phyloP scores from a whole-genome alignment of 2,329 filamentous ascomycete genomes.

The Neurospora sp. region DNA sequence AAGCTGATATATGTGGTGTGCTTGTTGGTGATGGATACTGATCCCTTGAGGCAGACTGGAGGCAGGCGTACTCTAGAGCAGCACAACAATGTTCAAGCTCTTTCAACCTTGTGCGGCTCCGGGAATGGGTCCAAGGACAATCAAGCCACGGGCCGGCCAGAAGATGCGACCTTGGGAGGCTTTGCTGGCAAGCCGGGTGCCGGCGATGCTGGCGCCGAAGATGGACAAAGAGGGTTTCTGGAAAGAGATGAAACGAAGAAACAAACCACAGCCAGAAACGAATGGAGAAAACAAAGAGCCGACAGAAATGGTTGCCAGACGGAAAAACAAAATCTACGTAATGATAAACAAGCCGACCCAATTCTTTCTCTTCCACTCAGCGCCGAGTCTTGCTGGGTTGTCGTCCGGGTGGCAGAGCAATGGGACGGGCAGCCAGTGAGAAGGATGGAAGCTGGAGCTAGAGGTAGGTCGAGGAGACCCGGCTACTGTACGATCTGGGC shows the following conservation, averaged over 20 bases:
- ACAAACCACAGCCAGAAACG: neutral
- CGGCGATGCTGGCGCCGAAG: conserved; percentile 1
- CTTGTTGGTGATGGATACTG: neutral
- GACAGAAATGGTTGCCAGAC: neutral
- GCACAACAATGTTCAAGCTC: neutral
- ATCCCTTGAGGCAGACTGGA: neutral
- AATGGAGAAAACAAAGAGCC: neutral
- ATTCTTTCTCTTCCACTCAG: neutral
- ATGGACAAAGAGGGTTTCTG: neutral
- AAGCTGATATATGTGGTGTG: neutral
- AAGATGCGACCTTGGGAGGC: neutral
- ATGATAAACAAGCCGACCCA: neutral
- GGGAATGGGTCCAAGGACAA: neutral
- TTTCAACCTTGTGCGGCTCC: neutral
- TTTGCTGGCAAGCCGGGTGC: neutral
- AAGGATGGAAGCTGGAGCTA: neutral
- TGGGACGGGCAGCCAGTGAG: neutral
- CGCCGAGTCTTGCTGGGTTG: neutral
- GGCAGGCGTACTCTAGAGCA: neutral
- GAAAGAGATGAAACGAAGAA: neutral
- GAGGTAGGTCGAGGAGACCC: neutral
- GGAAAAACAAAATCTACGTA: neutral
- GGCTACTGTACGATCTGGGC: neutral
- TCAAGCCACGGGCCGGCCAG: neutral
- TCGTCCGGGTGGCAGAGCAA: neutral